phyloP scores from a whole-genome alignment of 768 basidiomycete genomes.

The Candolleomyces efflorescens region DNA sequence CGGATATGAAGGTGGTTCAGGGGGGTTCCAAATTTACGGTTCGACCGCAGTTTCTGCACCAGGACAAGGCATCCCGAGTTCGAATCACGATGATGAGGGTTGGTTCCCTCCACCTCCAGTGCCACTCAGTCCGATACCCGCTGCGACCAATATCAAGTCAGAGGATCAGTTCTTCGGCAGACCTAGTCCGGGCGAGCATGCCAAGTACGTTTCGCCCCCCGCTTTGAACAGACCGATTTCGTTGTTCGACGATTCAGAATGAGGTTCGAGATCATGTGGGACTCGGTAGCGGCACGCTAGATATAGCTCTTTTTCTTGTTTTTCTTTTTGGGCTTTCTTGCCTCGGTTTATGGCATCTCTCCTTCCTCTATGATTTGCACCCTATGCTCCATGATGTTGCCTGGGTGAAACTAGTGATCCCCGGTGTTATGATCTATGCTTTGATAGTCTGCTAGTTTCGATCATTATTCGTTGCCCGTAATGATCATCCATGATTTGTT shows the following conservation, averaged over 20 bases:
- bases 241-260: background rate
- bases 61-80: background rate
- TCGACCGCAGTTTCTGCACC: background rate
- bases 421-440: no score
- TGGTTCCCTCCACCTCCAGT: background rate
- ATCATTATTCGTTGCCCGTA: no score
- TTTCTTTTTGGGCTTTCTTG: no score
- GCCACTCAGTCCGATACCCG: constrained; percentile 1
- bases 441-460: no score
- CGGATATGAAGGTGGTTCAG: background rate
- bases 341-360: no score
- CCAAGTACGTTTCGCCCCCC: background rate
- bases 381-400: no score
- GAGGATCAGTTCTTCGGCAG: background rate
- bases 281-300: no score
- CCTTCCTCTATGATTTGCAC: no score
- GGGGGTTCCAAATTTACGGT: background rate
- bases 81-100: background rate
- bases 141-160: background rate
- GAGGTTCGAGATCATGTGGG: background rate
- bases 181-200: background rate
- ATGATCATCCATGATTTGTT: no score
- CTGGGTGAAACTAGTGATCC: no score
- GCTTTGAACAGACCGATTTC: constrained; percentile 3
- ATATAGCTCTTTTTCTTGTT: no score